Conservation (phyloP, 2,329 filamentous ascomycete genomes). For the Geosmithia morbida region DNA sequence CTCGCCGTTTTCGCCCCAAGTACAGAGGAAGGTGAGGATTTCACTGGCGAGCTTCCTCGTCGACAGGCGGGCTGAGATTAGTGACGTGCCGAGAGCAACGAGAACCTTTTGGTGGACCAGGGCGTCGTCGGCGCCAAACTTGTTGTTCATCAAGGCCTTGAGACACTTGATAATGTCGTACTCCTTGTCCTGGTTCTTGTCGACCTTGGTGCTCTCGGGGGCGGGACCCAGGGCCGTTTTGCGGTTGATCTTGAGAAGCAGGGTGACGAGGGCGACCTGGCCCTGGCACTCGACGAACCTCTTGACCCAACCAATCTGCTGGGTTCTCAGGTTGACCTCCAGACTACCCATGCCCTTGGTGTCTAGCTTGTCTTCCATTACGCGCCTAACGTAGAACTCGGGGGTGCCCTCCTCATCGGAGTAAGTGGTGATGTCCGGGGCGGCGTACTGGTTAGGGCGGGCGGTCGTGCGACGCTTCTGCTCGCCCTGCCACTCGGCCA, state of each 20-base stretch:
- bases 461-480: slow-evolving; percentile 73
- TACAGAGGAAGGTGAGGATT: slow-evolving; percentile 88
- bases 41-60: slow-evolving; percentile 93
- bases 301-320: slow-evolving; percentile 96
- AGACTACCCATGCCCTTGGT: slow-evolving; percentile 84
- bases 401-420: slow-evolving; percentile 92
- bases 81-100: slow-evolving; percentile 69
- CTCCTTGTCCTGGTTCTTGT: slow-evolving; percentile 78
- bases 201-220: slow-evolving; percentile 40
- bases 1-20: slow-evolving; percentile 72
- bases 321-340: slow-evolving; percentile 86
- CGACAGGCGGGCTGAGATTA: slow-evolving; percentile 78
- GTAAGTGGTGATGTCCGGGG: slow-evolving; percentile 55
- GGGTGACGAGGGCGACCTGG: slow-evolving; percentile 87
- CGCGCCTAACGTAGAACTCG: slow-evolving; percentile 94
- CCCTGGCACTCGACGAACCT: slow-evolving; percentile 95
- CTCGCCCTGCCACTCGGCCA: slow-evolving; percentile 88
- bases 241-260: slow-evolving; percentile 86
- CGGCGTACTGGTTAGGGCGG: slow-evolving; percentile 55
- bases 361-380: slow-evolving; percentile 91
- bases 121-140: slow-evolving; percentile 94
- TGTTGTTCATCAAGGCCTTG: slow-evolving; percentile 98
- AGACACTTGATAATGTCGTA: slow-evolving; percentile 97
- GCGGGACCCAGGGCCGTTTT: slow-evolving; percentile 62
- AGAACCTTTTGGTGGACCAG: slow-evolving; percentile 81